These are phyloP conservation scores for Nitzschia inconspicua DNA, from an alignment of 108 stramenopile species.

Conservation along the genomic window DNA sequence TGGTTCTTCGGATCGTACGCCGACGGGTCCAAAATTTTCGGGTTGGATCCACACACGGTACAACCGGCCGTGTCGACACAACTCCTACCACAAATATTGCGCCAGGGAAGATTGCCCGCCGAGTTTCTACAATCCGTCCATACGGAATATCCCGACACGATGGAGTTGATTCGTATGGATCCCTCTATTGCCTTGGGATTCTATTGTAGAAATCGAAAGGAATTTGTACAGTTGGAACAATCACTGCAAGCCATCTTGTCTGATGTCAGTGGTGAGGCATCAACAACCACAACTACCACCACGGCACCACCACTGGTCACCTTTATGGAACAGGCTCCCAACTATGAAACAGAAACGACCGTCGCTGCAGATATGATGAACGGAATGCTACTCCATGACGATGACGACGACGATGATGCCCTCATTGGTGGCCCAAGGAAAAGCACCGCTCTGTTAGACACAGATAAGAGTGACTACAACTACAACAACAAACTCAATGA, in stretches of 20 bases:
- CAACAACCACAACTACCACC: no score
- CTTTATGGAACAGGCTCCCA: conserved; percentile 59
- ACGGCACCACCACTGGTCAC: conserved; percentile 61
- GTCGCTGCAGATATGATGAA: conserved; percentile 42
- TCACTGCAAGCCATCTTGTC: conserved; percentile 15
- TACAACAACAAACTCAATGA: not conserved
- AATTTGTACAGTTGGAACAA: conserved; percentile 54
- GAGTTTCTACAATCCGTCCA: conserved; percentile 75
- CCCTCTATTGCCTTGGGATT: conserved; percentile 86
- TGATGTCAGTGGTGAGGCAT: conserved; percentile 28
- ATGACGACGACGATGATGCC: conserved; percentile 15
- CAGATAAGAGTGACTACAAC: no score
- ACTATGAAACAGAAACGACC: no score
- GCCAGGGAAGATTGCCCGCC: no score
- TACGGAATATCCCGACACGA: conserved; percentile 42
- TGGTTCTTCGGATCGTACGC: conserved; percentile 87
- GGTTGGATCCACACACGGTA: conserved; percentile 87
- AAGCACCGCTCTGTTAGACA: no score
- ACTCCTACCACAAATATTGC: no score
- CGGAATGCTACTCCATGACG: conserved; percentile 40
- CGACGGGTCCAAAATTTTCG: conserved; percentile 60
- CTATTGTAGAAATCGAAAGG: conserved; percentile 65
- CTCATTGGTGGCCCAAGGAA: no score
- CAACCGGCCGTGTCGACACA: no score
- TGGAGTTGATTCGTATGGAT: conserved; percentile 72